phyloP scores from a whole-genome alignment of 257 asterid genomes.

The Solanum dulcamara region DNA sequence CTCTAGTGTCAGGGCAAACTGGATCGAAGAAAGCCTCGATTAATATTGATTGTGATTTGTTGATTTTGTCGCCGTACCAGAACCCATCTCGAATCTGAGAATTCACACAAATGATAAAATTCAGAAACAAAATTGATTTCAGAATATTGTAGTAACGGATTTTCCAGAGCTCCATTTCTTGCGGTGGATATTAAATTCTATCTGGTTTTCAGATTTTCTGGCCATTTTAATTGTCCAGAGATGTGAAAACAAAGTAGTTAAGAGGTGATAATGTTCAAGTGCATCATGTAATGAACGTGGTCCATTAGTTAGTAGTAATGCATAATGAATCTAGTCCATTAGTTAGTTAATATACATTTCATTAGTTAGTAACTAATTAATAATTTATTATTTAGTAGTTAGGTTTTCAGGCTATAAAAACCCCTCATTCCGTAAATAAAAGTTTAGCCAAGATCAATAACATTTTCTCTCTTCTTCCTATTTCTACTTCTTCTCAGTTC shows the following conservation, averaged over 20 bases:
- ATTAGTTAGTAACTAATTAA: neutral
- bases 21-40: constrained; percentile 92
- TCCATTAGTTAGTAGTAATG: neutral
- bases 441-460: too few relatives aligned
- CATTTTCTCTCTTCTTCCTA: too few relatives aligned
- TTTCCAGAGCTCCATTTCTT: neutral
- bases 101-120: neutral
- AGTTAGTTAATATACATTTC: neutral
- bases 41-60: constrained; percentile 14
- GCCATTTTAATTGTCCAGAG: neutral
- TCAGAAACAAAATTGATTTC: neutral
- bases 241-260: neutral
- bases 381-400: too few relatives aligned
- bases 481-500: too few relatives aligned
- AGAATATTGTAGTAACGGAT: neutral
- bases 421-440: too few relatives aligned
- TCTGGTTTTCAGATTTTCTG: neutral
- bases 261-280: too few relatives aligned
- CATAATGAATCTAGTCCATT: neutral
- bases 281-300: neutral
- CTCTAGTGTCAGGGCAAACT: constrained; percentile 82
- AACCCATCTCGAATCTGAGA: constrained; percentile 54
- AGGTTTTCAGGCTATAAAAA: too few relatives aligned
- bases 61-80: constrained; percentile 34
- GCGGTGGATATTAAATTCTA: neutral